Base-by-base conservation (phyloP, 257 asterid genomes). In the Linderniella brevidens region DNA sequence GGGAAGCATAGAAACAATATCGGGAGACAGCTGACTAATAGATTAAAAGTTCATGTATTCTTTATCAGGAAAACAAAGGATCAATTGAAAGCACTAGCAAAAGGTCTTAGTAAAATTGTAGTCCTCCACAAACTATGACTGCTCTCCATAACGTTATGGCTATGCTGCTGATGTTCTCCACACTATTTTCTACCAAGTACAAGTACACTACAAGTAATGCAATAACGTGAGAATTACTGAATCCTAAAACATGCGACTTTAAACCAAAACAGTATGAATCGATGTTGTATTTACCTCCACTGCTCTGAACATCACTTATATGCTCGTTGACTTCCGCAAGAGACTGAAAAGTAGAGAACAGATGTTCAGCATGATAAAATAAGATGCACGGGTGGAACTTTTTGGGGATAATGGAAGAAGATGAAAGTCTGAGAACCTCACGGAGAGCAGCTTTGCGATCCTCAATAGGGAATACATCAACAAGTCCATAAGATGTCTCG, bases 401-500 rank as follows among this genome's bases (percentile, higher is more conserved):
- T 59, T 37, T 11, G 60, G 36, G 18, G 18, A 41, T 46, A 25
- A 39, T 43, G 42, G 41, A 50, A 65, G 18, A 41, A 46, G 25
- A 39, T 43, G 42, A 39, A 50, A 65, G 19, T 38, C 54, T 43
- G 58, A 58, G 56, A 64, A 88, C 98, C 98, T 90, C 98, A 48
- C 74, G 59, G 56, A 90, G 94, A 61, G 92, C 96, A 55, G 79
- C 55, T 74, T 81, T 90, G 45, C 98, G 85, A 56, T 85, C 98
- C 62, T 81, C 96, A 56, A 79, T 58, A 15, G 98, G 98, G 69
- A 90, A 90, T 53, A 90, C 79, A 65, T 90, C 98, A 61, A 90
- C 96, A 49, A 90, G 78, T 59, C 87, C 93, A 58, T 74, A 90
- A 45, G 98, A 90, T 57, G 94, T 90, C 58, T 90, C 98, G 11